Percentiles rank a stretch among this genome's conserved stretches.
These are phyloP conservation scores for Aspergillus carlsbadensis DNA, from an alignment of 495 filamentous ascomycete species.

Conservation along the genomic window DNA sequence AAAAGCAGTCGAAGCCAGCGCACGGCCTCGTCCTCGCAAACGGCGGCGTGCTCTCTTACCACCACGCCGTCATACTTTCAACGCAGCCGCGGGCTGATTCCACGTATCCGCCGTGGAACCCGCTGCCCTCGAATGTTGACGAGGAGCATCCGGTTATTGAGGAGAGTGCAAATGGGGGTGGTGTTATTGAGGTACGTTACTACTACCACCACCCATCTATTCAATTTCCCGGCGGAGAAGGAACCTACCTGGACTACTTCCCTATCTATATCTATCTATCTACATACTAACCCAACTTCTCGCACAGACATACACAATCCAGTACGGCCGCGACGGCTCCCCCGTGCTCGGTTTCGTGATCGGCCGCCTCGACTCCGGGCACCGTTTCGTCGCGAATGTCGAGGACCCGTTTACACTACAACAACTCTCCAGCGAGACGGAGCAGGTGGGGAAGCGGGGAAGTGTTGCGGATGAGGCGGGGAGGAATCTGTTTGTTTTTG, in stretches of 20 bases:
- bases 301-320: constrained; percentile 54
- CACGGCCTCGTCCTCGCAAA: constrained; percentile 55
- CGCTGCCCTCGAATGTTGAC: constrained; percentile 19
- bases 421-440: constrained; percentile 21
- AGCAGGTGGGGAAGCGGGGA: constrained; percentile 43
- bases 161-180: constrained; percentile 43
- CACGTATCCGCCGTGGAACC: constrained; percentile 40
- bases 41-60: constrained; percentile 54
- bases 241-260: too few species aligned
- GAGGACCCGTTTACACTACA: constrained; percentile 40
- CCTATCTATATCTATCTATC: not conserved
- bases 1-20: constrained; percentile 17
- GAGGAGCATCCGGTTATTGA: constrained; percentile 30
- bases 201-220: not conserved
- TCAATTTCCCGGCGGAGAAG: not conserved
- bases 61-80: constrained; percentile 52
- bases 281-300: not conserved
- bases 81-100: constrained; percentile 31
- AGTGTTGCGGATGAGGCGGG: constrained; percentile 27
- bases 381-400: constrained; percentile 52
- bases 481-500: constrained; percentile 43
- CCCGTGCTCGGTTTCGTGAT: constrained; percentile 45
- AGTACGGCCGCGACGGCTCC: constrained; percentile 46
- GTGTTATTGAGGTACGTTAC: constrained; percentile 46
- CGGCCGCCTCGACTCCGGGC: constrained; percentile 40